Evolutionary conservation across 148 eudicot species (phyloP).

Genomic region (Gaultheria prostrata): DNA sequence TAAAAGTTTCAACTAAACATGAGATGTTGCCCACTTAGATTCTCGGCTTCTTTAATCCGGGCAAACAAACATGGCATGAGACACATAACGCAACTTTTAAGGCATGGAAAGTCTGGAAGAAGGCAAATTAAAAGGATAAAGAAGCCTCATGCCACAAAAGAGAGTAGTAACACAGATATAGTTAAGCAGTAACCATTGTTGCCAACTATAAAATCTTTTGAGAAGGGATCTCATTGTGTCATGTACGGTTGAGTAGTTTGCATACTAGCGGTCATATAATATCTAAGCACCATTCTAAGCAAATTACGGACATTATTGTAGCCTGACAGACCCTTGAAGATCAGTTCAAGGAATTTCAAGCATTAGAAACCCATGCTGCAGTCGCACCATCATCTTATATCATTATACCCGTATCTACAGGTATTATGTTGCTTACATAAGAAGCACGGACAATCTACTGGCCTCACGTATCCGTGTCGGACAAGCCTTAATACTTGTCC

Average conservation of each 20-base stretch:
- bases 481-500: no score
- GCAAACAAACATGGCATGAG: background rate
- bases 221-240: background rate
- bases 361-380: slow-evolving; percentile 4
- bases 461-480: no score
- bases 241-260: background rate
- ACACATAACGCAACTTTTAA: background rate
- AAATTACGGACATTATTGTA: background rate
- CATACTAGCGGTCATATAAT: background rate
- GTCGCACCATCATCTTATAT: background rate
- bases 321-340: background rate
- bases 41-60: background rate
- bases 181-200: background rate
- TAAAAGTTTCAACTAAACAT: background rate
- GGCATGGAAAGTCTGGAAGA: background rate
- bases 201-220: background rate
- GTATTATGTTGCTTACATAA: background rate
- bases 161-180: background rate
- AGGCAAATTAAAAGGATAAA: background rate
- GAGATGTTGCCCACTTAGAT: background rate
- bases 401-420: background rate
- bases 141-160: background rate
- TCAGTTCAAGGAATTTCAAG: background rate
- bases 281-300: no score
- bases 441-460: no score